Base-by-base conservation (phyloP, 2,329 filamentous ascomycete species). In the Diaporthe vaccinii region DNA sequence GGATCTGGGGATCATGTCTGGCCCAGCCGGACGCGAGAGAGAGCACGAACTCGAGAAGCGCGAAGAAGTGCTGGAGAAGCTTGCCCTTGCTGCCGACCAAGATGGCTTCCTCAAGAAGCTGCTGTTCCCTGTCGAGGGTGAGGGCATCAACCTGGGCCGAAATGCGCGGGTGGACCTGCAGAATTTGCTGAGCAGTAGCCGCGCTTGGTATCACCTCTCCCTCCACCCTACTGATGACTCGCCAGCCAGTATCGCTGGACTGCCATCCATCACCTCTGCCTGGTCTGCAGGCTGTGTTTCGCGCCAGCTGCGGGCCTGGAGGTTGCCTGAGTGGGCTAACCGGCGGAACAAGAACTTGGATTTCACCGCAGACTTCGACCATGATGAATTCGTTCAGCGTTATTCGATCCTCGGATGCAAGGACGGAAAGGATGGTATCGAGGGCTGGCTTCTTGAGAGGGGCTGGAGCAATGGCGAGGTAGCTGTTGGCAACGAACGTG, bases 391-490 rank as follows among this genome's bases (percentile, higher is more conserved):
- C 80, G 90, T 92, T 28, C 92, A 93, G 79, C 92, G 97, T 59
- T 99, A 98, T 82, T 88, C 92, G 7, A 87, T 91, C 8, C 89
- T 99, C 0, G 97, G 97, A 20, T 99, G 97, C 83, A 91, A 93
- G 79, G 95, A 98, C 78, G 97, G 97, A 74, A 92, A 92, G 77
- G 97, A 99, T 77, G 97, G 96, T 65, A 95, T 98, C 72, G 95
- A 98, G 82, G 97, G 91, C 80, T 99, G 96, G 95, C 89, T 97
- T 75, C 89, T 98, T 68, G 96, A 98, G 84, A 92, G 97, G 75
- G 97, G 97, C 1, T 99, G 97, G 97, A 98, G 95, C 85, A 99
- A 99, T 79, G 97, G 97, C 53, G 97, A 98, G 84, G 95, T 98
- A 2, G 92, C 98, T 7, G 88, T 98, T 44, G 97, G 97, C 73